Evolutionary conservation across 2,329 filamentous ascomycete genomes (phyloP), one percentile per base, ranked within the genome.

Genomic region (Parafenestella ontariensis): DNA sequence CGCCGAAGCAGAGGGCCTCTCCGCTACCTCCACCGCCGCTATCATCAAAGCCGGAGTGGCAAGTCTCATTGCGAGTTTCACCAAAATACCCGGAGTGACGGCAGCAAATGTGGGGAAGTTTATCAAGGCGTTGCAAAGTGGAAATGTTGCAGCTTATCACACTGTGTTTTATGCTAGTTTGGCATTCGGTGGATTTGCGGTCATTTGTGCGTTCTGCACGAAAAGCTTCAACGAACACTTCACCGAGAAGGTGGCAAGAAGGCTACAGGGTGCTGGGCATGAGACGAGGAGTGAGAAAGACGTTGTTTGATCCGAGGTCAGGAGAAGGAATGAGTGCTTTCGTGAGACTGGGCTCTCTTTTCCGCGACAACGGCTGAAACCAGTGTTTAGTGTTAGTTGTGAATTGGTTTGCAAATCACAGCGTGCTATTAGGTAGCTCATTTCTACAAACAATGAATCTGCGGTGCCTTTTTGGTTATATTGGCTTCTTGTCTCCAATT

Each of bases 81-180:
- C 55, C 7, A 53, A 64, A 49, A 54, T 64, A 18, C 55, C 58
- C 2, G 58, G 60, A 1, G 50, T 64, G 2, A 31, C 52, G 9
- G 10, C 34, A 13, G 46, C 52, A 5, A 56, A 54, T 20, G 36
- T 62, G 5, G 31, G 51, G 6, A 39, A 36, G 3, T 62, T 56
- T 29, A 39, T 54, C 6, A 17, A 43, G 31, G 59, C 57, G 10
- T 43, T 64, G n/a, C 56, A 49, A 13, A 50, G 55, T 40, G 57
- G 59, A 6, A 64, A 64, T 29, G 56, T 61, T 8, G 45, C 49
- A 26, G 48, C 59, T 7, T 64, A 61, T 26, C 56, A 62, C 29
- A 62, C 58, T 46, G 57, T 62, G 5, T 62, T 64, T 43, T 64
- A 57, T 28, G 46, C 52, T 13, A 57, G 54, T 36, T 29, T 62